phyloP scores from a whole-genome alignment of 2,329 filamentous ascomycete genomes.

The Graphiopsis chlorocephala region DNA sequence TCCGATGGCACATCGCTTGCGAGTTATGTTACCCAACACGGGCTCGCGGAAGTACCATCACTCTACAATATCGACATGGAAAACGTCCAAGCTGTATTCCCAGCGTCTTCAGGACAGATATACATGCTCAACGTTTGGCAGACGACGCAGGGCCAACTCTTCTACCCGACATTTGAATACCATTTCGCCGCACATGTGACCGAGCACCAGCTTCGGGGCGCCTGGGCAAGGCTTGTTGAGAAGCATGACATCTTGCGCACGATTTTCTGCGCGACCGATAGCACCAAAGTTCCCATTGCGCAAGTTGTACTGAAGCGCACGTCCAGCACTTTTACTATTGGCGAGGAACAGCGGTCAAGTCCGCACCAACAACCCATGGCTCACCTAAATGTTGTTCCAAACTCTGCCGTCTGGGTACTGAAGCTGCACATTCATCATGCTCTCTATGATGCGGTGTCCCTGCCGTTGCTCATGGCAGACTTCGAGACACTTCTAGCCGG shows the following conservation, averaged over 20 bases:
- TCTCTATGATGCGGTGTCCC: conserved; percentile 80
- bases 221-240: conserved; percentile 61
- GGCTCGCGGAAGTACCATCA: conserved; percentile 8
- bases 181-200: conserved; percentile 43
- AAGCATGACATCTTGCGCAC: conserved; percentile 68
- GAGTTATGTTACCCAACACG: conserved; percentile 16
- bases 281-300: conserved; percentile 53
- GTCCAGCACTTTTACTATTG: conserved; percentile 32
- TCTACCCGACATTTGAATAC: conserved; percentile 72
- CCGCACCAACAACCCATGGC: conserved; percentile 25
- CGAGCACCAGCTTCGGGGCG: conserved; percentile 45
- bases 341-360: conserved; percentile 19
- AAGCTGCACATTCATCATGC: conserved; percentile 71
- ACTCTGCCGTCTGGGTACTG: conserved; percentile 26
- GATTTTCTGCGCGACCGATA: conserved; percentile 55
- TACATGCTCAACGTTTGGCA: conserved; percentile 81
- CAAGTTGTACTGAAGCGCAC: conserved; percentile 58
- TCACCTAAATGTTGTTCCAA: conserved; percentile 20
- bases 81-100: conserved; percentile 59
- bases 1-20: conserved; percentile 19
- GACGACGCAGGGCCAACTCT: conserved; percentile 62
- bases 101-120: conserved; percentile 71
- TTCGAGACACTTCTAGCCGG: conserved; percentile 46
- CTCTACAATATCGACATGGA: conserved; percentile 39
- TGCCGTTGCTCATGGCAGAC: conserved; percentile 61